Evolutionary conservation across 257 asterid species (phyloP), one percentile per base, ranked within the genome.

Genomic region (Phtheirospermum japonicum): DNA sequence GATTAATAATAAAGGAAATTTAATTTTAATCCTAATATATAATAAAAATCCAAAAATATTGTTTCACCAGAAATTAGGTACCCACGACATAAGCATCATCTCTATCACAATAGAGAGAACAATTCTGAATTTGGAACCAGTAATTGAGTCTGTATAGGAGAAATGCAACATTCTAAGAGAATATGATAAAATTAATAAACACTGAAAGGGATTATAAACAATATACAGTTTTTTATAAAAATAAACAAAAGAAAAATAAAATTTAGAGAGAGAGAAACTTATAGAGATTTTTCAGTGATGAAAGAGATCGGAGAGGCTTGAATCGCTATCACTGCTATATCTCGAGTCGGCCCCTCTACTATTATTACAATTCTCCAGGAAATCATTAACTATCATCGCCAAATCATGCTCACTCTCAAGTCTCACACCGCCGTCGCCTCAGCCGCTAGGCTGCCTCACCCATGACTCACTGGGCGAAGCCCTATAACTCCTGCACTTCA

Each of bases 291-390:
- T 87, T 85, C 87, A 17, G 81, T 80, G 7, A 59, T 71, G 84
- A 71, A 77, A 64, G 23, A 79, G 81, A 70, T 87, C 94, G 31
- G 72, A 65, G 64, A 79, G 71, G 32, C 77, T 66, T 59, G 94
- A 82, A 71, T 87, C 95, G 75, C 95, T 77, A 36, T 84, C 95
- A 68, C 95, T 85, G 75, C 94, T 85, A 73, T 72, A 77, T 66
- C 72, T 71, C 13, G 85, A 82, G 6, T 82, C 80, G 9, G 79
- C 60, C 51, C 88, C 89, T 11, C 72, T 67, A 69, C 95, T 46
- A 19, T 46, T 73, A 37, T 90, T 87, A 55, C 95, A 73, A 79
- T n/a, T n/a, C n/a, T n/a, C n/a, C n/a, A n/a, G n/a, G n/a, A n/a
- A n/a, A n/a, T n/a, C n/a, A n/a, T n/a, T 85, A 65, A 87, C 95